A percentile compares a stretch with the other conserved stretches of the same genome.
Evolutionary conservation across 2,329 filamentous ascomycete genomes (phyloP).

Genomic region (Verticillium isaacii): DNA sequence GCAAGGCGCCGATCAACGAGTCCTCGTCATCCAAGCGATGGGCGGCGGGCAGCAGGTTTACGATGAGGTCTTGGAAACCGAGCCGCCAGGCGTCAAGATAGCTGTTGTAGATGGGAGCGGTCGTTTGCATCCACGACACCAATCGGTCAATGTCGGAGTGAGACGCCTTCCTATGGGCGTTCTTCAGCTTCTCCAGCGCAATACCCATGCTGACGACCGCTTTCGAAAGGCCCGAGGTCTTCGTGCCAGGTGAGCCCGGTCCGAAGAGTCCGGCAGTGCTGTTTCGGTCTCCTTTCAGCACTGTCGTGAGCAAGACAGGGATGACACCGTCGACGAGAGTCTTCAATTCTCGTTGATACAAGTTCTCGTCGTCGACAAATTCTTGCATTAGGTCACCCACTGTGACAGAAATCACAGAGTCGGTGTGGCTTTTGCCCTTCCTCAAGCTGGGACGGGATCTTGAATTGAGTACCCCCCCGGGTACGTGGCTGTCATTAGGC

Average conservation of each 20-base stretch:
- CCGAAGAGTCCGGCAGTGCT: constrained; percentile 65
- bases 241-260: constrained; percentile 43
- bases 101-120: constrained; percentile 73
- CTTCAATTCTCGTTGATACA: constrained; percentile 86
- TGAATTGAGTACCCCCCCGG: constrained; percentile 62
- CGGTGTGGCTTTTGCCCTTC: constrained; percentile 62
- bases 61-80: constrained; percentile 89
- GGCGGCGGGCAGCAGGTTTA: constrained; percentile 76
- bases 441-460: constrained; percentile 75
- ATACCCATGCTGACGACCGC: constrained; percentile 94
- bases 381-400: constrained; percentile 74
- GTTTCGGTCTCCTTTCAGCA: constrained; percentile 66
- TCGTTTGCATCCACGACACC: constrained; percentile 74
- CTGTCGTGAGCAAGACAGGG: constrained; percentile 81
- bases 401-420: constrained; percentile 66
- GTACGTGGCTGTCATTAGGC: constrained; percentile 50
- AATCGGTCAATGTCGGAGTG: constrained; percentile 66
- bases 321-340: constrained; percentile 94
- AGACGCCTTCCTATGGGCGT: constrained; percentile 75
- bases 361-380: constrained; percentile 75
- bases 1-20: constrained; percentile 54
- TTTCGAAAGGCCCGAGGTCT: constrained; percentile 64
- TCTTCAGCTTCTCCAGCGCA: constrained; percentile 77
- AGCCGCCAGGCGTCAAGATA: constrained; percentile 88
- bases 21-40: constrained; percentile 51